Conservation (phyloP, 2,329 filamentous ascomycete genomes). For the Fusarium veterinarium region DNA sequence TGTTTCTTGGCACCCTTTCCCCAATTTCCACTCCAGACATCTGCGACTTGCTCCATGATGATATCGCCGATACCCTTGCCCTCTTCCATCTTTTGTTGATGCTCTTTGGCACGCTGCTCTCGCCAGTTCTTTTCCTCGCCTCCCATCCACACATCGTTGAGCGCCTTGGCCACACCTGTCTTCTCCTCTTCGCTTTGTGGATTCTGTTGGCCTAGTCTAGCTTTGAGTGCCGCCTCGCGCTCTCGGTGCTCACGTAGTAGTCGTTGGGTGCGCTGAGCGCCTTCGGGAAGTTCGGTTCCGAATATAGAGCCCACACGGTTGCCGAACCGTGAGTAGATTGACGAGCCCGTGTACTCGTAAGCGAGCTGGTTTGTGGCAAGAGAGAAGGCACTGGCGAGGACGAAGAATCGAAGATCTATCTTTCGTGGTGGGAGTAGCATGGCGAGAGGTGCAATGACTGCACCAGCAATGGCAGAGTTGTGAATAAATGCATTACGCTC, state of each 20-base stretch:
- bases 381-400: constrained; percentile 63
- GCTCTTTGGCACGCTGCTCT: constrained; percentile 62
- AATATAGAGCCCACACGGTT: constrained; percentile 58
- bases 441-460: constrained; percentile 59
- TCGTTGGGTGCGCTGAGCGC: constrained; percentile 60
- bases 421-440: constrained; percentile 65
- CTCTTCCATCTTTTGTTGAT: constrained; percentile 64
- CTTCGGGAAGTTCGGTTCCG: constrained; percentile 67
- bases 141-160: constrained; percentile 69
- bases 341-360: constrained; percentile 67
- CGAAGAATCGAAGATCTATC: constrained; percentile 61
- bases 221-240: constrained; percentile 49
- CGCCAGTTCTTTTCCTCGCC: constrained; percentile 66
- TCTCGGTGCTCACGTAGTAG: constrained; percentile 60
- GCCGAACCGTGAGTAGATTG: constrained; percentile 61
- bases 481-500: constrained; percentile 55
- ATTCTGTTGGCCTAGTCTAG: constrained; percentile 26
- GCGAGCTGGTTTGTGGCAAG: constrained; percentile 66
- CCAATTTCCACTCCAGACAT: constrained; percentile 60
- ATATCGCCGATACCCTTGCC: constrained; percentile 67
- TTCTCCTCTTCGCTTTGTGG: constrained; percentile 45
- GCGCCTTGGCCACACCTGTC: constrained; percentile 47
- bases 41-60: constrained; percentile 67
- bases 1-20: constrained; percentile 46
- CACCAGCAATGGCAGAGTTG: constrained; percentile 60